A percentile compares a stretch with the other conserved stretches of the same genome.
phyloP scores from a whole-genome alignment of 257 asterid species.

The Striga asiatica region DNA sequence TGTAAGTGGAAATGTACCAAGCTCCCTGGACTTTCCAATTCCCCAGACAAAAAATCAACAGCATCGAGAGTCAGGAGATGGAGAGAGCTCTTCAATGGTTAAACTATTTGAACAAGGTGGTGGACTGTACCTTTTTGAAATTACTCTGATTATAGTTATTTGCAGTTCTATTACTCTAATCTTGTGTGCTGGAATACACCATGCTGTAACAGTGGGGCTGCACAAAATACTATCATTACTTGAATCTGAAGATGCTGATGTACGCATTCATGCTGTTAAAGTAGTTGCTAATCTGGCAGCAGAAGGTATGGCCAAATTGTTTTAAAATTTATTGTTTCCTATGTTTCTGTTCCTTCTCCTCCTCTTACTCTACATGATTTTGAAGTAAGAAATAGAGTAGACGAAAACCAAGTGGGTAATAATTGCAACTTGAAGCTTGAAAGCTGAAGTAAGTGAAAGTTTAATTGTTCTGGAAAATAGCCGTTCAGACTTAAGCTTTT shows the following conservation, averaged over 20 bases:
- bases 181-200: background rate
- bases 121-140: background rate
- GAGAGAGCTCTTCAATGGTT: conserved; percentile 59
- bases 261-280: conserved; percentile 87
- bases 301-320: conserved; percentile 43
- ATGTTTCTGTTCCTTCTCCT: background rate
- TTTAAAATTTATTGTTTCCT: background rate
- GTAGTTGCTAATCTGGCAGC: conserved; percentile 95
- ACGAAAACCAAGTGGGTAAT: too few relatives aligned
- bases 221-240: conserved; percentile 78
- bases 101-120: conserved; percentile 85
- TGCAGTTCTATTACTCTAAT: background rate
- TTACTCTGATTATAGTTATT: background rate
- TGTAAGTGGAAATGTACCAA: conserved; percentile 25
- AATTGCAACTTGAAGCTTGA: too few relatives aligned
- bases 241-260: conserved; percentile 79
- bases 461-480: too few relatives aligned
- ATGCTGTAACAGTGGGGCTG: conserved; percentile 56
- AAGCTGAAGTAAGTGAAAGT: too few relatives aligned
- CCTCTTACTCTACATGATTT: background rate
- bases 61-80: conserved; percentile 39
- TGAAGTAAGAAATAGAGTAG: too few relatives aligned
- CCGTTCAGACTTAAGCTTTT: too few relatives aligned
- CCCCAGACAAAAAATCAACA: conserved; percentile 47
- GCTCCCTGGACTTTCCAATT: conserved; percentile 33